A percentile compares a stretch with the other conserved stretches of the same genome.
Conservation (phyloP, 306 rosid species). For the Aeschynomene evenia region DNA sequence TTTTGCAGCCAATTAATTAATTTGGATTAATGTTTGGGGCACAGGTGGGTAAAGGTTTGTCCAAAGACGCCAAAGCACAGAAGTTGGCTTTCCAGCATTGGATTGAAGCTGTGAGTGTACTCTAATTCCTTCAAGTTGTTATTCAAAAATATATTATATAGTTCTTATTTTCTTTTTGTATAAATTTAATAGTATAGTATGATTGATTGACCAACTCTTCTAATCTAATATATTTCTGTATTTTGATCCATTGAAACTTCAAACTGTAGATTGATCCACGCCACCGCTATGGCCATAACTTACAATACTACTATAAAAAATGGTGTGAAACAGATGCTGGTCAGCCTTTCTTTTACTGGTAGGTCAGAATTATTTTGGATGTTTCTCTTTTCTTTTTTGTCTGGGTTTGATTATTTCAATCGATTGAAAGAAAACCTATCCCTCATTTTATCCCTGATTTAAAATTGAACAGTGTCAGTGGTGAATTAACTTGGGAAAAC, state of each 20-base stretch:
- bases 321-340: slow-evolving; percentile 80
- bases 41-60: slow-evolving; percentile 94
- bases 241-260: neutral
- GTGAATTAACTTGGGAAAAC: neutral
- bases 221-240: neutral
- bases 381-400: neutral
- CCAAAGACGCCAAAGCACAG: slow-evolving; percentile 80
- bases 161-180: neutral
- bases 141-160: neutral
- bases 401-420: too few relatives aligned
- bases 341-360: slow-evolving; percentile 95
- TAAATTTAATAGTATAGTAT: too few relatives aligned
- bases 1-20: slow-evolving; percentile 26
- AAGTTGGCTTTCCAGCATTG: slow-evolving; percentile 95
- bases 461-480: neutral
- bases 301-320: slow-evolving; percentile 69
- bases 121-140: neutral
- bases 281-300: slow-evolving; percentile 92
- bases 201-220: neutral
- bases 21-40: slow-evolving; percentile 17
- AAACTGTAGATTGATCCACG: slow-evolving; percentile 86
- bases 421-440: neutral
- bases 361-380: too few relatives aligned
- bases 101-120: slow-evolving; percentile 82
- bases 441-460: neutral